These are phyloP conservation scores for Panellus pusillus DNA, from an alignment of 768 basidiomycete species.

Conservation along the genomic window DNA sequence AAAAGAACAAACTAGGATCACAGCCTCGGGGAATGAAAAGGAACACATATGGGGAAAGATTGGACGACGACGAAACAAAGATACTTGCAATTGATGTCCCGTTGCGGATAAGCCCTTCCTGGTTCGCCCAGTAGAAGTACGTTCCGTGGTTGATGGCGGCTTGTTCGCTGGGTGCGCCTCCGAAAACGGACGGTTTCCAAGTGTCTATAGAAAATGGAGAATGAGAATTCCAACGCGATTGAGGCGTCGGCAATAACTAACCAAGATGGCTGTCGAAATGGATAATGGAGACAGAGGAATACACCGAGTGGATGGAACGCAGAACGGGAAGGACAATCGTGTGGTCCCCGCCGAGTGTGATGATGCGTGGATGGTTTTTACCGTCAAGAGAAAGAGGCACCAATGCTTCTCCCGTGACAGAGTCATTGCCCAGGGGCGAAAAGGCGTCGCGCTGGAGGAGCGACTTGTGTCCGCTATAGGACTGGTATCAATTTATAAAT, in stretches of 20 bases:
- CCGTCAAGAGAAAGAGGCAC: slow-evolving; percentile 66
- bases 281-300: slow-evolving; percentile 79
- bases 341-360: slow-evolving; percentile 88
- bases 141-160: slow-evolving; percentile 85
- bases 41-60: slow-evolving; percentile 18
- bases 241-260: slow-evolving; percentile 2
- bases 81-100: slow-evolving; percentile 83
- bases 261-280: slow-evolving; percentile 85
- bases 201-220: slow-evolving; percentile 44
- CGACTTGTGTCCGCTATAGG: slow-evolving; percentile 54
- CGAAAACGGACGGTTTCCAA: slow-evolving; percentile 75
- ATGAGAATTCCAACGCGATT: too few species aligned
- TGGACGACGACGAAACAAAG: slow-evolving; percentile 28
- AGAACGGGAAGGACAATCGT: slow-evolving; percentile 67
- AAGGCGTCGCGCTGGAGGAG: slow-evolving; percentile 65
- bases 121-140: slow-evolving; percentile 87
- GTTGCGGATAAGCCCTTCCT: slow-evolving; percentile 78
- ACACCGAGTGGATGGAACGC: slow-evolving; percentile 72
- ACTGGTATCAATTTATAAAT: not conserved
- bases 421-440: slow-evolving; percentile 64
- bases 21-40: slow-evolving; percentile 34
- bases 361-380: slow-evolving; percentile 72
- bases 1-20: slow-evolving; percentile 74
- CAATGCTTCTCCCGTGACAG: slow-evolving; percentile 56
- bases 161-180: slow-evolving; percentile 68